Conservation (phyloP, 2,329 filamentous ascomycete species). For the Aciculosporium take region DNA sequence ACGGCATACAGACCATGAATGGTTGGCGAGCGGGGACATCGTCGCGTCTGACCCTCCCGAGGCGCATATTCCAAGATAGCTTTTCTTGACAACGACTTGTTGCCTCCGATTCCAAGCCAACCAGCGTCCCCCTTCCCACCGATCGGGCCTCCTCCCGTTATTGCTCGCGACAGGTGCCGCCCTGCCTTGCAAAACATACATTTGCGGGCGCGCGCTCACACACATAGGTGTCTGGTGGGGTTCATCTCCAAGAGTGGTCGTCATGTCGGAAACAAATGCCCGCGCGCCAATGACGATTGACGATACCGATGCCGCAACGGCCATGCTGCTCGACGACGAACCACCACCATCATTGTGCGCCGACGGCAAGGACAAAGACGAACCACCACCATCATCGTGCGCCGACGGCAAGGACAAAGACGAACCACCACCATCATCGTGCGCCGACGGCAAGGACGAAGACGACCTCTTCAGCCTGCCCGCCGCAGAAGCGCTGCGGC, state of each 20-base stretch:
- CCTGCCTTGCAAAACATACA: not conserved
- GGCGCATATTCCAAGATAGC: slow-evolving; percentile 3
- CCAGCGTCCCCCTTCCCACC: not conserved
- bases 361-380: no score
- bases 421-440: no score
- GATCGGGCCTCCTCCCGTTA: not conserved
- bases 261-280: slow-evolving; percentile 1
- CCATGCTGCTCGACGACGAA: slow-evolving; percentile 12
- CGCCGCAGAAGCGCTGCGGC: slow-evolving; percentile 59
- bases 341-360: no score
- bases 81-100: slow-evolving; percentile 2
- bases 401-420: no score
- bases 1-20: slow-evolving; percentile 7
- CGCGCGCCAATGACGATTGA: not conserved
- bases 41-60: slow-evolving; percentile 1
- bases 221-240: not conserved
- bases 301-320: slow-evolving; percentile 1
- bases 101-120: no score
- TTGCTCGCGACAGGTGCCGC: not conserved
- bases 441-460: slow-evolving; percentile 25
- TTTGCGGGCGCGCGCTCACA: not conserved
- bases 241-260: not conserved
- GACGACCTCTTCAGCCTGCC: slow-evolving; percentile 64
- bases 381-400: no score
- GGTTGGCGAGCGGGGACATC: not conserved